Percentiles rank a stretch among this genome's conserved stretches.
phyloP scores from a whole-genome alignment of 164 flowering plant species.

The Paratinospora sagittata region DNA sequence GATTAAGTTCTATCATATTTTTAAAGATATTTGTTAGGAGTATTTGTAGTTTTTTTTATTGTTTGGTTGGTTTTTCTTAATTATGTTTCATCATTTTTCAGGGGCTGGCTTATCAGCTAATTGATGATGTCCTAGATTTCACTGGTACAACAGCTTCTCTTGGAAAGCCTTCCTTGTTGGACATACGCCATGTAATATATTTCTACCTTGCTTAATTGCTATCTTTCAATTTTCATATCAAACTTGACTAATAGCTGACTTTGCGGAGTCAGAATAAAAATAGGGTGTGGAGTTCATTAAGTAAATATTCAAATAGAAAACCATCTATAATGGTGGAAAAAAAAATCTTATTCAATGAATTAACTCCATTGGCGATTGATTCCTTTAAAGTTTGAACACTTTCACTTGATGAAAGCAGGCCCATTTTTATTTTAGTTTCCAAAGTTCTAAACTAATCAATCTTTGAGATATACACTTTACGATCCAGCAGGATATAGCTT shows the following conservation, averaged over 20 bases:
- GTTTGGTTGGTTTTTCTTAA: neutral
- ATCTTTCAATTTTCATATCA: neutral
- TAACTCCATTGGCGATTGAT: too few relatives aligned
- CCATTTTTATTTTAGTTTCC: neutral
- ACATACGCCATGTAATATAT: slow-evolving; percentile 77
- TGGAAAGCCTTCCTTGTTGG: slow-evolving; percentile 92
- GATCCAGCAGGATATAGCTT: too few relatives aligned
- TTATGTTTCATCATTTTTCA: slow-evolving; percentile 26
- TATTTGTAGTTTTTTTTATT: neutral
- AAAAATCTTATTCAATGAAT: too few relatives aligned
- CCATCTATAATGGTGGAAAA: neutral
- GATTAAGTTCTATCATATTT: too few relatives aligned
- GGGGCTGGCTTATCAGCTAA: slow-evolving; percentile 93
- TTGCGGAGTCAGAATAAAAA: neutral
- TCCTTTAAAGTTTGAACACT: too few relatives aligned
- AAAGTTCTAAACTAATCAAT: neutral
- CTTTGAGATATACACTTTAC: neutral
- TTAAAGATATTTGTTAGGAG: neutral
- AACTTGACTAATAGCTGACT: neutral
- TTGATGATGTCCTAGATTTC: slow-evolving; percentile 93
- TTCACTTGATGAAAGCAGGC: too few relatives aligned
- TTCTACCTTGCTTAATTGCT: neutral
- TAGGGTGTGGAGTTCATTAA: too few relatives aligned
- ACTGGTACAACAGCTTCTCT: slow-evolving; percentile 94
- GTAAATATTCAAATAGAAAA: neutral